phyloP scores from a whole-genome alignment of 1,284 basidiomycete genomes.

The Cryptococcus jaspeensis region DNA sequence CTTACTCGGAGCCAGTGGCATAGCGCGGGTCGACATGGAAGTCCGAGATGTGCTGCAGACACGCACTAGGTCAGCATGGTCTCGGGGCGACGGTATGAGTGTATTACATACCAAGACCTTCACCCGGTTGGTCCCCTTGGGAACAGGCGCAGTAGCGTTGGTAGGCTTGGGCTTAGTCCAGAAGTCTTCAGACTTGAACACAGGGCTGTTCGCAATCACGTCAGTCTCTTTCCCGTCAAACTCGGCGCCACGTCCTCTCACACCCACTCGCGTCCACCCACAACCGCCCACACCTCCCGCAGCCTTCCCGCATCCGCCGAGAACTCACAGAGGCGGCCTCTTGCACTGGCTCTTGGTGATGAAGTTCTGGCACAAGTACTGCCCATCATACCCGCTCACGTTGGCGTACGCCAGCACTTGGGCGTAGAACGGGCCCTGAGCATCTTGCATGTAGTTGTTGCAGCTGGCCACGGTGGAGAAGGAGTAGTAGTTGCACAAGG shows the following conservation, averaged over 20 bases:
- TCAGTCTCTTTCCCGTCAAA: neutral
- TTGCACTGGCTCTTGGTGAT: slow-evolving; percentile 54
- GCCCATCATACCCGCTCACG: slow-evolving; percentile 64
- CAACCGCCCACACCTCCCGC: too few relatives aligned
- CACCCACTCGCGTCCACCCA: neutral
- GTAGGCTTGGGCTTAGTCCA: slow-evolving; percentile 68
- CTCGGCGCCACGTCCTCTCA: neutral
- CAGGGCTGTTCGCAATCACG: slow-evolving; percentile 30
- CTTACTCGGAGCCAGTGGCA: slow-evolving; percentile 63
- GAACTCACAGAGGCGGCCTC: slow-evolving; percentile 53
- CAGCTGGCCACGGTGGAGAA: slow-evolving; percentile 57
- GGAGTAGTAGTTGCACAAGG: slow-evolving; percentile 63
- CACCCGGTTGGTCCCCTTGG: slow-evolving; percentile 61
- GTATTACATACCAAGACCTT: slow-evolving; percentile 58
- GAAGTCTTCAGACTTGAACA: slow-evolving; percentile 60
- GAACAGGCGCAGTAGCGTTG: slow-evolving; percentile 58
- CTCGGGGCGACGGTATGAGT: neutral
- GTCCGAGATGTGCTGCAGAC: slow-evolving; percentile 66
- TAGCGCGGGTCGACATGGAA: slow-evolving; percentile 78
- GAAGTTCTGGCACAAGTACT: slow-evolving; percentile 64
- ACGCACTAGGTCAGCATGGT: neutral
- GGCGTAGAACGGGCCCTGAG: slow-evolving; percentile 62
- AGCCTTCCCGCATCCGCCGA: too few relatives aligned
- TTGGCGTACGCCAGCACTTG: slow-evolving; percentile 68
- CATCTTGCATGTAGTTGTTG: slow-evolving; percentile 55